Conservation (phyloP, 495 filamentous ascomycete species). For the Apiosordaria backusii region DNA sequence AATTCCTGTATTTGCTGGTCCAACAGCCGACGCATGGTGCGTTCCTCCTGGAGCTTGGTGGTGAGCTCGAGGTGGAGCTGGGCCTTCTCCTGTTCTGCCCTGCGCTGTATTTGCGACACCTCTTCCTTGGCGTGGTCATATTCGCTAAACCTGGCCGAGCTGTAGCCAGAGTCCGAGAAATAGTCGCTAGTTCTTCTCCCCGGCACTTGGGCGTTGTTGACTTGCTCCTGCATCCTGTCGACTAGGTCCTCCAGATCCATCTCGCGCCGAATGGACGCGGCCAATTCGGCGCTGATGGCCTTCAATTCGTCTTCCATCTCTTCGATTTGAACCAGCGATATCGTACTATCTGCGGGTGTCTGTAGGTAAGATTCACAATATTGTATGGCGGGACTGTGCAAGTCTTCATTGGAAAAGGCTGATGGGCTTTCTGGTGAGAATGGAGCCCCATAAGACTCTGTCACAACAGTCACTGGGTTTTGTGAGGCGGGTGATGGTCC, state of each 20-base stretch:
- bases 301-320: slow-evolving; percentile 93
- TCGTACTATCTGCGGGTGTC: slow-evolving; percentile 41
- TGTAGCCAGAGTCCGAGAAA: slow-evolving; percentile 92
- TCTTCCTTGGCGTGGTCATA: slow-evolving; percentile 77
- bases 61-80: slow-evolving; percentile 79
- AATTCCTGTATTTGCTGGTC: slow-evolving; percentile 79
- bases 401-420: slow-evolving; percentile 30
- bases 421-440: slow-evolving; percentile 32
- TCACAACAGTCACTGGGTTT: slow-evolving; percentile 32
- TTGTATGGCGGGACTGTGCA: slow-evolving; percentile 29
- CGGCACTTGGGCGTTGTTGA: slow-evolving; percentile 54
- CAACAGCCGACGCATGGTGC: slow-evolving; percentile 64
- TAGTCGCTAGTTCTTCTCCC: slow-evolving; percentile 91
- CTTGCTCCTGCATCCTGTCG: slow-evolving; percentile 76
- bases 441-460: slow-evolving; percentile 39
- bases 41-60: slow-evolving; percentile 80
- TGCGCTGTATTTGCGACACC: slow-evolving; percentile 74
- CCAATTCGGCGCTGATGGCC: slow-evolving; percentile 87
- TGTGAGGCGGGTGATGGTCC: slow-evolving; percentile 44
- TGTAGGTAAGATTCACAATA: slow-evolving; percentile 47
- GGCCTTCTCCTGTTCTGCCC: slow-evolving; percentile 87
- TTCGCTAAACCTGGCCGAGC: slow-evolving; percentile 64
- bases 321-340: slow-evolving; percentile 48
- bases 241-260: slow-evolving; percentile 96
- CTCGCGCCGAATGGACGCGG: slow-evolving; percentile 86